Evolutionary conservation across 1,284 basidiomycete genomes (phyloP), one percentile per base, ranked within the genome.

Genomic region (Fomitopsis palustris): DNA sequence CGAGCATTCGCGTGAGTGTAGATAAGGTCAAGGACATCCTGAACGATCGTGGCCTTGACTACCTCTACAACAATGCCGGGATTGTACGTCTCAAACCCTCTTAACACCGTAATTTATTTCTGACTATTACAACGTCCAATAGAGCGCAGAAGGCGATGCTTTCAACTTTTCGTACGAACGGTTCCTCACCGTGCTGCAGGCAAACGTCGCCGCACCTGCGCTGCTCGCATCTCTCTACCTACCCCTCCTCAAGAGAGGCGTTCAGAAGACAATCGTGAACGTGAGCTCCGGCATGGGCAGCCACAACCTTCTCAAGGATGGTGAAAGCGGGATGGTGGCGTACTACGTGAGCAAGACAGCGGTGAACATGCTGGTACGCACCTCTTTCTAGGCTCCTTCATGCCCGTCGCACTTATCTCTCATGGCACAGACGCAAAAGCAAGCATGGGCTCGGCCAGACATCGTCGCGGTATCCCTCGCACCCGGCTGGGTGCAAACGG

Each of bases 21-120:
- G 55, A 62, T 29, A 61, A 58, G 6, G 68, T 72, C 2, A 57
- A 62, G 33, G 61, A 59, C 23, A 59, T 74, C 12, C 60, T 79
- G 21, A 70, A 70, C 9, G 65, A 65, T 12, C 57, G 57, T 0
- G 72, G 73, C 0, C 64, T 78, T 35, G 75, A 78, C 64, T 56
- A 56, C 45, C 61, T 76, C 23, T 54, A 75, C 37, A 74, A 74
- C 61, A 75, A 72, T 35, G 72, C 73, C 23, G 72, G 63, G 0
- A 64, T 71, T 23, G 71, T 72, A 38, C 37, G 61, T 41, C 6
- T 12, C 12, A 12, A 21, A 5, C 35, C 19, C 17, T 9, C 29
- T 14, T 19, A 4, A 17, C n/a, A 6, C 2, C 21, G 45, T 4
- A 16, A 19, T 39, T 16, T 9, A 5, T 3, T 4, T 19, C 38